Base-by-base conservation (phyloP, 1,139 yeast genomes). In the Pichia sp. region DNA sequence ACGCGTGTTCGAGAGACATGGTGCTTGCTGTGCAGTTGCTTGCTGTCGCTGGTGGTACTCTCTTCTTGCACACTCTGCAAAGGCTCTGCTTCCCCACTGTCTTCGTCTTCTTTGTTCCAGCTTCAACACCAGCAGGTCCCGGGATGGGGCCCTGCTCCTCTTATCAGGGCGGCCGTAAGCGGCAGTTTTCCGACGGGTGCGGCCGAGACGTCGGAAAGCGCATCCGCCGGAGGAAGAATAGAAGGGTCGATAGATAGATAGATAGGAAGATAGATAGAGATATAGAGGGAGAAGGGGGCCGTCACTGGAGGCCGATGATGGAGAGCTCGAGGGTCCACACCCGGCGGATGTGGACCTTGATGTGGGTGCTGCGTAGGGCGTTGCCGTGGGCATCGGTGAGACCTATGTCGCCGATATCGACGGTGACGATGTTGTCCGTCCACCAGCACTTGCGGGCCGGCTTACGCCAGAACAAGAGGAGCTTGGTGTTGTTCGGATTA, bases 371-470 rank as follows among this genome's bases (percentile, higher is more conserved):
- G 18, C 61, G 66, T 3, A 62, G 22, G 2, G 48, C 21, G 9
- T 50, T 37, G 10, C 67, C 66, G 16, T 58, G 25, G 12, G 50
- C 41, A 49, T 61, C 62, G 23, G 49, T 66, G 13, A 67, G 48
- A 2, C 63, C 67, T 28, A 67, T 34, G 6, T 60, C 61, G 9
- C 65, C 52, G 9, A 86, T 73, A 36, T 75, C 76, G 31, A 89
- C 72, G 6, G 76, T 78, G 21, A 82, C 73, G 46, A 75, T 72
- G 45, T 81, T 82, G 62, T 85, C 86, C 12, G 87, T 85, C 99
- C 99, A 95, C 99, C 99, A 95, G 70, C 99, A 95, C 67, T 95
- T 95, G 64, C 99, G 78, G 1, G 99, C 99, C 0, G 99, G 99
- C 66, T 93, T 93, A 58, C 96, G 79, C 99, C 99, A 95, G 66